Evolutionary conservation across 1,284 basidiomycete species (phyloP).

Genomic region (Psilocybe mexicana): DNA sequence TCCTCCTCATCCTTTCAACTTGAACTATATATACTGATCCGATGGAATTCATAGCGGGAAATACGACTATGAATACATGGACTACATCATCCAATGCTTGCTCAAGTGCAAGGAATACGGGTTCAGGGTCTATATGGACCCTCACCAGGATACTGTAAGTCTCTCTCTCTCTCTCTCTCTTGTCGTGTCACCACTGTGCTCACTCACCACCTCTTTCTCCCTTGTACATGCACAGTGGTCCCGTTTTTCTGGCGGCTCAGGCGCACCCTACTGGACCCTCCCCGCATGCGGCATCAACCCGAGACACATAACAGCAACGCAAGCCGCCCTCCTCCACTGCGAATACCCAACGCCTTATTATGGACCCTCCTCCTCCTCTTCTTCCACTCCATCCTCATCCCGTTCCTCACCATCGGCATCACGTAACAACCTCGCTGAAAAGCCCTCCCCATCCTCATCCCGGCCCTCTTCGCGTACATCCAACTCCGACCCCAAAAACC

Average conservation of each 20-base stretch:
- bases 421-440: no score
- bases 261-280: conserved; percentile 95
- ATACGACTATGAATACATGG: conserved; percentile 92
- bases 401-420: no score
- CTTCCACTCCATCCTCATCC: neutral
- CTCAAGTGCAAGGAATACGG: conserved; percentile 92
- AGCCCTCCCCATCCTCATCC: no score
- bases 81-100: conserved; percentile 87
- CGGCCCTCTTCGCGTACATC: neutral
- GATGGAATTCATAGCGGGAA: conserved; percentile 58
- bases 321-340: conserved; percentile 84
- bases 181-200: neutral
- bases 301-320: conserved; percentile 80
- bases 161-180: neutral
- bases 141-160: conserved; percentile 94
- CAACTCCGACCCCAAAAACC: neutral
- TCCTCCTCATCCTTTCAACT: neutral
- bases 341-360: conserved; percentile 67
- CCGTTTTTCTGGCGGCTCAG: conserved; percentile 94
- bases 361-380: no score
- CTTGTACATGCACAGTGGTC: conserved; percentile 72
- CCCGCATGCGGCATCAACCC: conserved; percentile 92
- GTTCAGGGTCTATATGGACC: conserved; percentile 95
- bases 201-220: neutral
- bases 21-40: neutral